phyloP scores from a whole-genome alignment of 177 flowering plant species.

The Telopea speciosissima region DNA sequence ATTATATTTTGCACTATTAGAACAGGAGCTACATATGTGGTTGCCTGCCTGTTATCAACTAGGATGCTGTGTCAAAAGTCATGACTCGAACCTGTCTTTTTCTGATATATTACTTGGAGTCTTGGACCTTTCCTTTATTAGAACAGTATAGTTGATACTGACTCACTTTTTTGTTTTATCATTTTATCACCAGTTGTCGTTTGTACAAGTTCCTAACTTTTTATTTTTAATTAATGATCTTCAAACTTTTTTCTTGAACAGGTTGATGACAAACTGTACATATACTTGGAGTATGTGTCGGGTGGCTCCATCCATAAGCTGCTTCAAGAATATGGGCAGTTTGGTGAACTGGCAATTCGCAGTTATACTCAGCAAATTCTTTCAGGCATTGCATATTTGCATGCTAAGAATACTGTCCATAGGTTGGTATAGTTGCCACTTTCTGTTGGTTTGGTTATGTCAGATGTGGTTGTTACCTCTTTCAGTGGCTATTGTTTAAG shows the following conservation, averaged over 20 bases:
- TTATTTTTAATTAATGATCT: neutral
- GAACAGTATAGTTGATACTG: no score
- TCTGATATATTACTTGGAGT: no score
- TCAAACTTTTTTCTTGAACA: slow-evolving; percentile 23
- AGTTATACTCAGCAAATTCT: slow-evolving; percentile 75
- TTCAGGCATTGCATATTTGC: slow-evolving; percentile 75
- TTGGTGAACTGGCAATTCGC: slow-evolving; percentile 68
- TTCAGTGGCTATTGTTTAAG: neutral
- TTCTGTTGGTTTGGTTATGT: neutral
- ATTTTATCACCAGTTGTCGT: no score
- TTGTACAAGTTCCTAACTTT: neutral
- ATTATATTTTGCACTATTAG: no score
- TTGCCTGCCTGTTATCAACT: no score
- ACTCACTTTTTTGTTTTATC: neutral
- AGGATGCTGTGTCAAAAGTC: no score
- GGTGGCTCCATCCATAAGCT: slow-evolving; percentile 85
- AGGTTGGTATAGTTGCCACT: slow-evolving; percentile 34
- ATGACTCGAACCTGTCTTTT: no score
- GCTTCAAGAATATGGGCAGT: slow-evolving; percentile 76
- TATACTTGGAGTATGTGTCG: slow-evolving; percentile 80
- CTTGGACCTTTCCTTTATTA: no score
- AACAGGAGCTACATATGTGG: no score
- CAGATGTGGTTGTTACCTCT: neutral
- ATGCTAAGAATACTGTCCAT: slow-evolving; percentile 66
- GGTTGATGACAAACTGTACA: slow-evolving; percentile 69